Conservation (phyloP, 306 rosid species). For the Argentina anserina region DNA sequence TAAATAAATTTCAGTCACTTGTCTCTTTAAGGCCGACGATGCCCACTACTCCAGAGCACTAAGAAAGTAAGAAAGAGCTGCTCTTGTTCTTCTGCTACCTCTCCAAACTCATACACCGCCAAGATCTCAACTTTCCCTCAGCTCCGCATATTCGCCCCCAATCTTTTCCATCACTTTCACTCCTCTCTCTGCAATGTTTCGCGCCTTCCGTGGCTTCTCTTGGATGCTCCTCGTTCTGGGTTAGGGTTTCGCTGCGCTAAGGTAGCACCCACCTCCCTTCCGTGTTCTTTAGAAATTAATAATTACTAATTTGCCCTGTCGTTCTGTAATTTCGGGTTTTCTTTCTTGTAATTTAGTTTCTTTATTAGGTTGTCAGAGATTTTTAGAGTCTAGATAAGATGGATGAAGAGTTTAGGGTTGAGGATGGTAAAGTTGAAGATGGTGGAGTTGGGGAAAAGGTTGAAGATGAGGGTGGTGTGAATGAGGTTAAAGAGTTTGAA, state of each 20-base stretch:
- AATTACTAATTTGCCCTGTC: neutral
- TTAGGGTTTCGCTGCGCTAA: neutral
- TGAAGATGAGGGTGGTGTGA: neutral
- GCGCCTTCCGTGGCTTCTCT: neutral
- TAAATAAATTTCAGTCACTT: too few species aligned
- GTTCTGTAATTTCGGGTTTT: neutral
- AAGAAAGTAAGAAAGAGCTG: too few species aligned
- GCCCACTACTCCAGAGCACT: too few species aligned
- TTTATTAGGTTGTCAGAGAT: too few species aligned
- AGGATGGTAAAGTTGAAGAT: neutral
- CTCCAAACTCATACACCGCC: too few species aligned
- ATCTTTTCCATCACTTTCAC: neutral
- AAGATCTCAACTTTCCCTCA: neutral
- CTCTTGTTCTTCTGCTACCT: too few species aligned
- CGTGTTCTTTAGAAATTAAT: too few species aligned
- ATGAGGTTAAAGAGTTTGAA: neutral
- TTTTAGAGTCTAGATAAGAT: neutral
- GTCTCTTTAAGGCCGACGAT: too few species aligned
- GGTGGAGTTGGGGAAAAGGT: slow-evolving; percentile 9
- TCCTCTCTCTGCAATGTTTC: neutral
- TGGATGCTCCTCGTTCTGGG: neutral
- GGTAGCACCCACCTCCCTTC: neutral
- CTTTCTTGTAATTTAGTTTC: neutral
- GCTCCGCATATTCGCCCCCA: neutral
- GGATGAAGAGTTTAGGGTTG: slow-evolving; percentile 10